phyloP scores from a whole-genome alignment of 768 basidiomycete genomes.

The Boletus rufocinnamomeus region DNA sequence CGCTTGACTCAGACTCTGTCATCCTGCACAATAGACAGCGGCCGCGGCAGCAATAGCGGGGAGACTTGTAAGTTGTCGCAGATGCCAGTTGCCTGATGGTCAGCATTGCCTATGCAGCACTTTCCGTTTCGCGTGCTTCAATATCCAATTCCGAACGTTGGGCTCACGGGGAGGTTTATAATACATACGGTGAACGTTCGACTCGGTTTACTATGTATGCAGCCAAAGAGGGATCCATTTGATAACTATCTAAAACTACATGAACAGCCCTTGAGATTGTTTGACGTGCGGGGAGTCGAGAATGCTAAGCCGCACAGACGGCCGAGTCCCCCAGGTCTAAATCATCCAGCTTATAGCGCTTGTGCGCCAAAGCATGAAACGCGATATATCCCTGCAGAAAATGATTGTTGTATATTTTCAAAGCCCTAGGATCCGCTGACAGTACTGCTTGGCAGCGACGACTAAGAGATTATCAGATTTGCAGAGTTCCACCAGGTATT shows the following conservation, averaged over 20 bases:
- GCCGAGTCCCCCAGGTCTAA: not conserved
- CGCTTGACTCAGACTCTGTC: too few species aligned
- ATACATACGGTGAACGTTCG: too few species aligned
- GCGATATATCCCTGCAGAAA: slow-evolving; percentile 8
- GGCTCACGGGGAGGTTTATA: too few species aligned
- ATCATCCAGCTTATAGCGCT: slow-evolving; percentile 10
- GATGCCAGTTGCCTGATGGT: too few species aligned
- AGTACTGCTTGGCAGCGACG: slow-evolving; percentile 2
- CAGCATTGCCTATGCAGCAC: too few species aligned
- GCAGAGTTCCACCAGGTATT: not conserved
- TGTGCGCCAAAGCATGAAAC: slow-evolving; percentile 8
- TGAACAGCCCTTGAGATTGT: not conserved
- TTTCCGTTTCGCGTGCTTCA: too few species aligned
- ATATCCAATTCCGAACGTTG: too few species aligned
- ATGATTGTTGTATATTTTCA: slow-evolving; percentile 1
- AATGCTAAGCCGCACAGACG: not conserved
- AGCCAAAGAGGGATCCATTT: not conserved
- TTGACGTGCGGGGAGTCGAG: too few species aligned
- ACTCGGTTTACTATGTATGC: too few species aligned
- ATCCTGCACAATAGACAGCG: too few species aligned
- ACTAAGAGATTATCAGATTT: not conserved
- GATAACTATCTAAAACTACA: not conserved
- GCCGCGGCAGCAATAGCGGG: too few species aligned
- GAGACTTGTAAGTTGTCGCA: too few species aligned
- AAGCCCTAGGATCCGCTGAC: slow-evolving; percentile 1